These are phyloP conservation scores for Drechslerella coelobrocha DNA, from an alignment of 2,329 filamentous ascomycete genomes.

Conservation along the genomic window DNA sequence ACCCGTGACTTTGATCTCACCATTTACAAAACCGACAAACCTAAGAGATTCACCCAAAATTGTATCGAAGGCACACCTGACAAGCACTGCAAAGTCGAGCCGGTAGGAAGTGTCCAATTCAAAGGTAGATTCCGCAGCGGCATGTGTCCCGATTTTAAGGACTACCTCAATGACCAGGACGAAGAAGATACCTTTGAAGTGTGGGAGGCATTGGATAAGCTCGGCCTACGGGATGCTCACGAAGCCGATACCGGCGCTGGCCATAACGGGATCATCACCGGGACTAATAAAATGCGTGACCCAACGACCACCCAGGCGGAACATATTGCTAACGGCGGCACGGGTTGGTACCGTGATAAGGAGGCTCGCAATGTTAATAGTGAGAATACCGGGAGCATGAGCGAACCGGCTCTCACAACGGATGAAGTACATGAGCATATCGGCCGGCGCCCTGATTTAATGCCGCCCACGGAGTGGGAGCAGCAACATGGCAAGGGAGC, in stretches of 20 bases:
- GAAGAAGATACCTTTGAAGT: constrained; percentile 91
- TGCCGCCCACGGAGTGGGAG: constrained; percentile 35
- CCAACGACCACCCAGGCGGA: constrained; percentile 43
- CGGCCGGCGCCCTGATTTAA: constrained; percentile 16
- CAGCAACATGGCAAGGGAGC: constrained; percentile 34
- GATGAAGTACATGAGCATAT: constrained; percentile 28
- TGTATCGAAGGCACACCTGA: constrained; percentile 85
- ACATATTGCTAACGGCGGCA: constrained; percentile 34
- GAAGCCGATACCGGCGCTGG: constrained; percentile 44
- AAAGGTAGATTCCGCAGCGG: constrained; percentile 83
- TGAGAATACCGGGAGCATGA: constrained; percentile 24
- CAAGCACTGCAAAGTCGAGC: constrained; percentile 74
- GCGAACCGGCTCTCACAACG: constrained; percentile 21
- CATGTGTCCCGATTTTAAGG: constrained; percentile 83
- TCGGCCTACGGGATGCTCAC: constrained; percentile 30
- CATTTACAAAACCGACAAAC: constrained; percentile 82
- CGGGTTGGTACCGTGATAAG: constrained; percentile 35
- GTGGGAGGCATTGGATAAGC: constrained; percentile 72
- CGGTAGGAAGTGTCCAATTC: constrained; percentile 83
- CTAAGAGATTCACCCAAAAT: constrained; percentile 81
- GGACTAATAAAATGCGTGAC: constrained; percentile 37
- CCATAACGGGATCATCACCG: constrained; percentile 31
- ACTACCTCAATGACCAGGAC: constrained; percentile 87
- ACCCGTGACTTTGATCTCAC: constrained; percentile 82
- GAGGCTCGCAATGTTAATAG: constrained; percentile 42